A percentile compares a stretch with the other conserved stretches of the same genome.
Conservation (phyloP, 768 basidiomycete genomes). For the Russula sp. region DNA sequence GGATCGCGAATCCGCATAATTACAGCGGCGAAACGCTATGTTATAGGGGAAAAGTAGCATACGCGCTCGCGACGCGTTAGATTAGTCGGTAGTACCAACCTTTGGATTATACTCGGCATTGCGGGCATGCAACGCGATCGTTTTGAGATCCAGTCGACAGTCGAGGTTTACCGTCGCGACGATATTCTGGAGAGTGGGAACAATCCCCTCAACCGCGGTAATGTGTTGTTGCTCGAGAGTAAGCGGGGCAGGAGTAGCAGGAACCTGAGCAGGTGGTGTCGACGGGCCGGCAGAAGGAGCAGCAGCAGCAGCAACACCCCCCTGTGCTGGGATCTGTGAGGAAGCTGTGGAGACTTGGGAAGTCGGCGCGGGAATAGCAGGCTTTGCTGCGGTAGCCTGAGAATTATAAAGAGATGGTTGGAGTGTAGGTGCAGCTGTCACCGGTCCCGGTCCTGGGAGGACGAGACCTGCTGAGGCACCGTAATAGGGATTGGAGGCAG, state of each 20-base stretch:
- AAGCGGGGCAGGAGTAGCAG: conserved; percentile 63
- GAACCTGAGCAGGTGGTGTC: conserved; percentile 43
- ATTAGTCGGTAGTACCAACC: conserved; percentile 63
- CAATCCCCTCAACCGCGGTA: conserved; percentile 94
- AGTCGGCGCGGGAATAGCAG: conserved; percentile 26
- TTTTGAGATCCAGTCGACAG: conserved; percentile 94
- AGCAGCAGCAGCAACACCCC: conserved; percentile 29
- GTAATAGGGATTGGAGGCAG: conserved; percentile 34
- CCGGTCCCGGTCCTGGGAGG: conserved; percentile 47
- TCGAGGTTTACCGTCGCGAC: conserved; percentile 98
- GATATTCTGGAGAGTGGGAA: conserved; percentile 99
- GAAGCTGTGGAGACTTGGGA: conserved; percentile 21
- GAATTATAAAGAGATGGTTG: conserved; percentile 30
- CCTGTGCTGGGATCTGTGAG: conserved; percentile 21
- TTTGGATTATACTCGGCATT: conserved; percentile 99
- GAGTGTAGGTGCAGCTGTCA: conserved; percentile 37
- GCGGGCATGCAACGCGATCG: conserved; percentile 93
- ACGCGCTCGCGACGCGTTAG: conserved; percentile 53
- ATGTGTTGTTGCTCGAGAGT: conserved; percentile 92
- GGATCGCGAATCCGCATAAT: conserved; percentile 99
- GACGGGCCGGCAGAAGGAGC: conserved; percentile 45
- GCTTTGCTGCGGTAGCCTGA: conserved; percentile 26
- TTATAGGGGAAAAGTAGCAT: conserved; percentile 42
- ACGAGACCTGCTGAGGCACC: conserved; percentile 39
- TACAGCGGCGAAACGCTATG: conserved; percentile 98